Evolutionary conservation across 2,329 filamentous ascomycete species (phyloP), one percentile per base, ranked within the genome.

Genomic region (Pseudofabraea citricarpa): DNA sequence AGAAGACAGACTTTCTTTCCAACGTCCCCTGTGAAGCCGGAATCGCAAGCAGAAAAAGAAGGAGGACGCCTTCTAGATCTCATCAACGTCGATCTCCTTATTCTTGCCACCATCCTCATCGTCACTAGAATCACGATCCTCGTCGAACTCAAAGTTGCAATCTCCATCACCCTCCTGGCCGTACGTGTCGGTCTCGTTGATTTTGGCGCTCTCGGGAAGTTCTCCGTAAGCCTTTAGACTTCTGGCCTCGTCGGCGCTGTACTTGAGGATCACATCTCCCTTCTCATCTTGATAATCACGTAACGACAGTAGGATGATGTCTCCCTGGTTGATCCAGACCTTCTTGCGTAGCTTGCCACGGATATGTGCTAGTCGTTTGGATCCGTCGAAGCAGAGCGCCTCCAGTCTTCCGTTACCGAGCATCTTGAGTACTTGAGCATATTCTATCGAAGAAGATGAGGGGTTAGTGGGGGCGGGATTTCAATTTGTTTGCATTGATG

Each of bases 261-360:
- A 95, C 76, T 96, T 97, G 65, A 94, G 82, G 64, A 93, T 91
- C 39, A 94, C 87, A 63, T 93, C 88, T 57, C 87, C 88, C 74
- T 95, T 95, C 72, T 91, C 86, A 70, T 93, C 88, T 67, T 95
- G 89, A 73, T 94, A 94, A 68, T 94, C 90, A 58, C 89, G 87
- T 49, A 95, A 83, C 26, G 85, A 90, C 49, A 91, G 75, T 36
- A 91, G 80, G 66, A 91, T 90, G 66, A 95, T 95, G 67, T 95
- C 89, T 64, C 90, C 90, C 74, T 95, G 90, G 78, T 95, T 96
- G 79, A 96, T 96, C 90, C 90, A 96, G 69, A 97, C 93, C 81
- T 98, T 98, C 81, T 98, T 98, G 62, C 93, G 84, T 62, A 98
- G 87, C 73, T 98, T 97, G 72, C 91, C 91, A 53, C 91, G 89